phyloP scores from a whole-genome alignment of 192 early-diverging fungal genomes.

The Podila horticola region DNA sequence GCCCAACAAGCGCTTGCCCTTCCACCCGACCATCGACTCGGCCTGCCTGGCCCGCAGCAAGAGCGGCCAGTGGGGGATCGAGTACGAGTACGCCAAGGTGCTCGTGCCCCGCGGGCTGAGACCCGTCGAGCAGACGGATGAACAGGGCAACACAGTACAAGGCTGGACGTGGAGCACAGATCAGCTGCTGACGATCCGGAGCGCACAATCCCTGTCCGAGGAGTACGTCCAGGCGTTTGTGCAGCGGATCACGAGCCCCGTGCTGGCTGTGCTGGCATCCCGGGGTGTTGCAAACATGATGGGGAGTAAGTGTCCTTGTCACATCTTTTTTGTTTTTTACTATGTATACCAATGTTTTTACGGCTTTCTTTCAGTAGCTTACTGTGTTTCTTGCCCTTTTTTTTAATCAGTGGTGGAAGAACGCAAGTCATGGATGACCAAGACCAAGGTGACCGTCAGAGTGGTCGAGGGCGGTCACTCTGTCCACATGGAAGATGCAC shows the following conservation, averaged over 20 bases:
- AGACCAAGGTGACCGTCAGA: constrained; percentile 13
- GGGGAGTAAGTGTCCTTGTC: neutral
- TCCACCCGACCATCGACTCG: constrained; percentile 41
- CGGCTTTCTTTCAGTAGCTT: neutral
- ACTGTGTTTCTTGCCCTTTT: neutral
- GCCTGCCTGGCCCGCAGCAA: constrained; percentile 32
- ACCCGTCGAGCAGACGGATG: constrained; percentile 11
- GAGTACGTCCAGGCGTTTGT: constrained; percentile 32
- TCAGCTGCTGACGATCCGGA: constrained; percentile 33
- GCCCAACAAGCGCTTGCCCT: constrained; percentile 26
- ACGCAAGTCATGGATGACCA: constrained; percentile 10
- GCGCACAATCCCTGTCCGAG: constrained; percentile 41
- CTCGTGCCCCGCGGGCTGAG: constrained; percentile 32
- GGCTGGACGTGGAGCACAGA: constrained; percentile 50
- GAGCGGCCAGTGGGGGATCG: constrained; percentile 11
- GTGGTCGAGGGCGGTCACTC: constrained; percentile 27
- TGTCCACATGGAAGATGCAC: constrained; percentile 43
- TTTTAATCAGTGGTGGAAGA: constrained; percentile 9
- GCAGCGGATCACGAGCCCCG: constrained; percentile 25
- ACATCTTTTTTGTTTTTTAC: neutral
- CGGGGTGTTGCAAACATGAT: constrained; percentile 11
- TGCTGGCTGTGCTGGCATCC: constrained; percentile 27
- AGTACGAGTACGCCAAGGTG: constrained; percentile 15
- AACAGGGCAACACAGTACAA: constrained; percentile 9
- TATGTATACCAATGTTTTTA: neutral